Evolutionary conservation across 2,329 filamentous ascomycete species (phyloP), one percentile per base, ranked within the genome.

Genomic region (Diaporthe helianthi): DNA sequence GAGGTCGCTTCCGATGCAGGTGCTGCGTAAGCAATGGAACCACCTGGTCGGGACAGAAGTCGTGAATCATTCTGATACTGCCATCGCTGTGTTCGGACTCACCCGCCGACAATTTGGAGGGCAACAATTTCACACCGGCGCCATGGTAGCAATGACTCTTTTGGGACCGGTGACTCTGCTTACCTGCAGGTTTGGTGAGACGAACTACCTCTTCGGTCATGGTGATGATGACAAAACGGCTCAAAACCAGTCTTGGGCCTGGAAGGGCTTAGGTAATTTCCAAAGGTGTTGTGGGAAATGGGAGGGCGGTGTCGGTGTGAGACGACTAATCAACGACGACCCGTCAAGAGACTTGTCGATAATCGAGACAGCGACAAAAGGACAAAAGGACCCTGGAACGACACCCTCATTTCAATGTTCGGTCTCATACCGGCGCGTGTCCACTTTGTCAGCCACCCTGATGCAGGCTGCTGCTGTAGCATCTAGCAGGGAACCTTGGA

Each of bases 211-310:
- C 33, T 54, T 58, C 54, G 9, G 64, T 66, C 54, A 49, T 52
- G 22, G 38, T 29, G 29, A 29, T 63, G 69, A 66, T 71, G 66
- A 69, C 66, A 66, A 55, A 51, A 47, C 41, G 19, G 46, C 33
- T 54, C 64, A 24, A 55, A 66, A 66, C 12, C 10, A 24, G 64
- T 36, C 51, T 49, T 47, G 33, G 53, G 38, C 53, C 47, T 63
- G 54, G 58, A 13, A 26, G 15, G 69, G 69, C 69, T 70, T 70
- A 68, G 69, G 61, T 68, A 64, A 55, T 68, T 55, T 38, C 47
- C n/a, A 24, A 22, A 46, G 24, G 3, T 52, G 33, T 29, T 13
- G 26, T 24, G 53, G 49, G 64, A 31, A 63, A 53, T 33, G 47
- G 49, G 51, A 33, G 36, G 67, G 53, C 31, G 26, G 49, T 63